Conservation (phyloP, 2,329 filamentous ascomycete species). For the Biscogniauxia sp. region DNA sequence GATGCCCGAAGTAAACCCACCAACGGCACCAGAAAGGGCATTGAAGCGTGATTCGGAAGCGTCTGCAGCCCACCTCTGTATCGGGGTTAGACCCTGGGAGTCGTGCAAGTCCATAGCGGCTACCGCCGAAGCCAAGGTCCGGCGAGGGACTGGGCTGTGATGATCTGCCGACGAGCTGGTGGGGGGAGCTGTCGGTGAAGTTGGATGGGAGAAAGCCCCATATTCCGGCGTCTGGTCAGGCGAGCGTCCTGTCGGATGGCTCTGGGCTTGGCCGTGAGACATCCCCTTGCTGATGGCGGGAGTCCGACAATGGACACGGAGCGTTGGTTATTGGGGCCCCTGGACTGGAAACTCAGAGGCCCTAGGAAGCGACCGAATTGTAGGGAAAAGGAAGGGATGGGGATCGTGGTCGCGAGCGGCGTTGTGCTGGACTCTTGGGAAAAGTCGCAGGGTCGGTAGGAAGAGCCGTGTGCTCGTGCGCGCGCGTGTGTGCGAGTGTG, state of each 20-base stretch:
- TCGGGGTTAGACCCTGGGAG: constrained; percentile 36
- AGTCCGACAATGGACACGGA: constrained; percentile 13
- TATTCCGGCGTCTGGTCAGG: constrained; percentile 33
- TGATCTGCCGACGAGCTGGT: constrained; percentile 23
- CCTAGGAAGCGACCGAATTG: constrained; percentile 15
- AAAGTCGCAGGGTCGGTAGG: background rate
- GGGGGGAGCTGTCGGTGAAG: constrained; percentile 28
- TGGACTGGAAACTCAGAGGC: constrained; percentile 21
- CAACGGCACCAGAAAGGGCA: constrained; percentile 81
- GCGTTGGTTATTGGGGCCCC: constrained; percentile 17
- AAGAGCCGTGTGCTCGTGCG: background rate
- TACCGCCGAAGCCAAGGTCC: constrained; percentile 21
- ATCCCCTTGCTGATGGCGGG: constrained; percentile 36
- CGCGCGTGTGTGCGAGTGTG: constrained; percentile 25
- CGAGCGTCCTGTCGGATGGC: constrained; percentile 29
- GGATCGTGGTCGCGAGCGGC: background rate
- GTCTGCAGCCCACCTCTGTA: constrained; percentile 55
- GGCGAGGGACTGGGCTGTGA: constrained; percentile 10
- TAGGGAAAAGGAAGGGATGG: background rate
- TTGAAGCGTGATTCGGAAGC: constrained; percentile 69
- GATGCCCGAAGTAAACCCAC: constrained; percentile 88
- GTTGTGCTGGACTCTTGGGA: background rate
- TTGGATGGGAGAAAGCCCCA: constrained; percentile 31
- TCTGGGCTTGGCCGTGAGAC: constrained; percentile 50
- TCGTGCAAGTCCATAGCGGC: constrained; percentile 29